Conservation (phyloP, 495 filamentous ascomycete genomes). For the Delitschia confertaspora region DNA sequence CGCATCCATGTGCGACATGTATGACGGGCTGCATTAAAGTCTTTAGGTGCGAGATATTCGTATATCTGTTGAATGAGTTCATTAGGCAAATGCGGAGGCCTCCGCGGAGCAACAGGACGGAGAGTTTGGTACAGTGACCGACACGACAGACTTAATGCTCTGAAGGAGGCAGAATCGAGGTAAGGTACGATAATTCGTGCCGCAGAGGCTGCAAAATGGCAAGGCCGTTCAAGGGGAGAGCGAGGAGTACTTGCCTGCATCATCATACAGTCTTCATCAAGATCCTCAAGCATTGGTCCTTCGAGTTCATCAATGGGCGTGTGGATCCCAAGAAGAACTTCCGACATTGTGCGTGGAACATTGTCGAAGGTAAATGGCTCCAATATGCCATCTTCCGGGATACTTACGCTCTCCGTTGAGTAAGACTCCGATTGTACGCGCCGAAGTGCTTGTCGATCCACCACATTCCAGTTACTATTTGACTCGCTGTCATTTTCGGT, state of each 20-base stretch:
- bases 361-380: constrained; percentile 15
- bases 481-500: constrained; percentile 9
- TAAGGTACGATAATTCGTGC: constrained; percentile 3
- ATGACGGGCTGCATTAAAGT: constrained; percentile 59
- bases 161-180: constrained; percentile 22
- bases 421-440: constrained; percentile 8
- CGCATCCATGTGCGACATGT: constrained; percentile 60
- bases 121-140: constrained; percentile 28
- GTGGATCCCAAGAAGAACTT: constrained; percentile 15
- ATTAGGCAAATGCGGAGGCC: constrained; percentile 39
- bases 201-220: constrained; percentile 9
- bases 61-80: constrained; percentile 59
- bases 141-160: constrained; percentile 31
- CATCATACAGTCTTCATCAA: constrained; percentile 9
- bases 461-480: neutral
- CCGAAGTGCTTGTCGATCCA: neutral
- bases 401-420: constrained; percentile 7
- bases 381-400: constrained; percentile 17
- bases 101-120: constrained; percentile 32
- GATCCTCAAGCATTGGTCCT: constrained; percentile 10
- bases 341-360: constrained; percentile 20
- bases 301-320: constrained; percentile 10
- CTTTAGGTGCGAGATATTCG: constrained; percentile 44
- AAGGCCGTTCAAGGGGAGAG: neutral
- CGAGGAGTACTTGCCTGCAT: no score